Evolutionary conservation across 306 rosid genomes (phyloP).

Genomic region (Cicer chorassanicum): DNA sequence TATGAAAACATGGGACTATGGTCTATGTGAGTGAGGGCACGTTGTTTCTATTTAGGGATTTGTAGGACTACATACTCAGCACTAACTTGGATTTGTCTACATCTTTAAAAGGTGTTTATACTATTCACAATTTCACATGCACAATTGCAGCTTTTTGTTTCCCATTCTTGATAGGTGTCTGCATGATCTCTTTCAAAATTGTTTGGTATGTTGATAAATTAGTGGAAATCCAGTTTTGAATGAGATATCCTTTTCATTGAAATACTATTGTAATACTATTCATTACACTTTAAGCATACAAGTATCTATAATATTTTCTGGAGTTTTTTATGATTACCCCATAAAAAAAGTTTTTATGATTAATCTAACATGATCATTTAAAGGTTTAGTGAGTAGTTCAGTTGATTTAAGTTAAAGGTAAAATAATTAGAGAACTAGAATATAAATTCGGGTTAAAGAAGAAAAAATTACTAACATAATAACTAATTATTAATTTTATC

Average conservation of each 20-base stretch:
- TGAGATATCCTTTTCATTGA: background rate
- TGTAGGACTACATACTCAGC: constrained; percentile 31
- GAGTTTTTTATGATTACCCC: too few relatives aligned
- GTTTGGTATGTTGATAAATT: background rate
- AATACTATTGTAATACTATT: background rate
- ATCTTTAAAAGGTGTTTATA: constrained; percentile 19
- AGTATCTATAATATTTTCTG: too few relatives aligned
- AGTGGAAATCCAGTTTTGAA: background rate
- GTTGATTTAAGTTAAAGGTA: too few relatives aligned
- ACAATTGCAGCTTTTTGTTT: constrained; percentile 12
- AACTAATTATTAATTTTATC: too few relatives aligned
- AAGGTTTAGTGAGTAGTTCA: too few relatives aligned
- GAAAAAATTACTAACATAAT: too few relatives aligned
- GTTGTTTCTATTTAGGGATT: constrained; percentile 41
- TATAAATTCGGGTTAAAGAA: too few relatives aligned
- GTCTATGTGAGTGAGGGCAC: constrained; percentile 26
- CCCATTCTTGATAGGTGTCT: constrained; percentile 12
- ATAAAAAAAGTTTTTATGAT: too few relatives aligned
- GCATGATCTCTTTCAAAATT: background rate
- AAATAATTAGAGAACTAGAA: too few relatives aligned
- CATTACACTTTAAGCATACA: too few relatives aligned
- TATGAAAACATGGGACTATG: constrained; percentile 36
- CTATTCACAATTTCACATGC: constrained; percentile 21
- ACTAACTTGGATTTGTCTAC: constrained; percentile 35
- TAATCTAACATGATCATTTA: too few relatives aligned